A percentile compares a stretch with the other conserved stretches of the same genome.
Conservation (phyloP, 1,284 basidiomycete genomes). For the Phlebopus sp. region DNA sequence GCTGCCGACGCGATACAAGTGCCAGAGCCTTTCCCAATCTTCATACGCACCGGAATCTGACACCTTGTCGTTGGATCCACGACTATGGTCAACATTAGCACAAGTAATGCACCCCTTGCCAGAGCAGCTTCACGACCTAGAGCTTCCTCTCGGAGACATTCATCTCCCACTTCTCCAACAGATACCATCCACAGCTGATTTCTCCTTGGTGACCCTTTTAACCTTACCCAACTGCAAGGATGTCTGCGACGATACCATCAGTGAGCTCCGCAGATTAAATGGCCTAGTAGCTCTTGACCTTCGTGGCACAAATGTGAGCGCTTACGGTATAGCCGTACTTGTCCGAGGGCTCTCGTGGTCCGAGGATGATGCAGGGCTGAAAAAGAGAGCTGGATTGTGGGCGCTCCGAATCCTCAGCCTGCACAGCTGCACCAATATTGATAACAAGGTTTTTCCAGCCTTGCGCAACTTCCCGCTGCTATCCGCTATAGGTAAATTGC, state of each 20-base stretch:
- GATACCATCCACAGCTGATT: slow-evolving; percentile 50
- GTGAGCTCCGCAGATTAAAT: slow-evolving; percentile 48
- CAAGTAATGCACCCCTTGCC: slow-evolving; percentile 60
- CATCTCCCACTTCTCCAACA: slow-evolving; percentile 56
- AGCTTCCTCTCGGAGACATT: slow-evolving; percentile 50
- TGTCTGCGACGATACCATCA: slow-evolving; percentile 54
- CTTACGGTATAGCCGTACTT: slow-evolving; percentile 49
- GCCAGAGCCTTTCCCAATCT: background rate
- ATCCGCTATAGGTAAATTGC: slow-evolving; percentile 40
- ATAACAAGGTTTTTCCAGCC: slow-evolving; percentile 28
- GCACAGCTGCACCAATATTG: slow-evolving; percentile 40
- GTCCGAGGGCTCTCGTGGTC: slow-evolving; percentile 35
- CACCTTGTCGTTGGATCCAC: slow-evolving; percentile 44
- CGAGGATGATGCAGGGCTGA: slow-evolving; percentile 5
- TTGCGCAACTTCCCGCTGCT: slow-evolving; percentile 43
- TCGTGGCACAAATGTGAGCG: slow-evolving; percentile 48
- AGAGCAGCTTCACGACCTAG: slow-evolving; percentile 37
- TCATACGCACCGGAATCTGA: slow-evolving; percentile 24
- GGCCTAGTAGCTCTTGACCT: slow-evolving; percentile 60
- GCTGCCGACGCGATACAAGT: slow-evolving; percentile 22
- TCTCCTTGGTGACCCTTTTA: slow-evolving; percentile 61
- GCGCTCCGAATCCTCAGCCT: slow-evolving; percentile 42
- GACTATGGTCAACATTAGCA: slow-evolving; percentile 57
- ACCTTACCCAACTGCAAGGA: slow-evolving; percentile 50
- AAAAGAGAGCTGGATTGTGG: slow-evolving; percentile 35